These are phyloP conservation scores for Raphanus raphanistrum DNA, from an alignment of 345 rosid species.

Conservation along the genomic window DNA sequence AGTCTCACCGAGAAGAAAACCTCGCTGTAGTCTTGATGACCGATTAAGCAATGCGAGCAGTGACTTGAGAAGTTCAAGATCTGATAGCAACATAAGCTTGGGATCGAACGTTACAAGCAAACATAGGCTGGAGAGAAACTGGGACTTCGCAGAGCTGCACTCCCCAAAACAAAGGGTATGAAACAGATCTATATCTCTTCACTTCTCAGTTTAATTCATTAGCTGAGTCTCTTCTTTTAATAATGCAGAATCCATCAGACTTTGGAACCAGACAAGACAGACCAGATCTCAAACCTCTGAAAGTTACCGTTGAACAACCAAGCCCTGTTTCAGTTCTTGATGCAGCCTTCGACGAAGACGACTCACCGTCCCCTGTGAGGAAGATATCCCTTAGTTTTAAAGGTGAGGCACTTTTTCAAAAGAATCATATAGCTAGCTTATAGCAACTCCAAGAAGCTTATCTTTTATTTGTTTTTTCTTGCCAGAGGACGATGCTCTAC, in stretches of 20 bases:
- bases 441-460: not conserved
- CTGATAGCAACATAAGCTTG: conserved; percentile 55
- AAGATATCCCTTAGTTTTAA: conserved; percentile 57
- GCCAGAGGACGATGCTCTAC: conserved; percentile 51
- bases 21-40: conserved; percentile 42
- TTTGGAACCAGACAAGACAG: conserved; percentile 43
- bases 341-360: conserved; percentile 69
- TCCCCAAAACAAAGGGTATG: conserved; percentile 47
- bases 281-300: conserved; percentile 32
- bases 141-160: conserved; percentile 38
- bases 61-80: conserved; percentile 49
- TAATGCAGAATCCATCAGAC: conserved; percentile 47
- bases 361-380: conserved; percentile 77
- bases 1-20: conserved; percentile 46
- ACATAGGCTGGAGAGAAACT: conserved; percentile 45
- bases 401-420: conserved; percentile 53
- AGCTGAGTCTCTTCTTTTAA: conserved; percentile 24
- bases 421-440: not conserved
- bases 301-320: conserved; percentile 66
- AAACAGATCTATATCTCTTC: conserved; percentile 1
- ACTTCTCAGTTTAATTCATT: conserved; percentile 13
- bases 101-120: conserved; percentile 59
- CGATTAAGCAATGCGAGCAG: conserved; percentile 47
- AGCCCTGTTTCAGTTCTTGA: conserved; percentile 94
- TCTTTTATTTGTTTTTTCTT: conserved; percentile 15